Percentiles rank a stretch among this genome's conserved stretches.
These are phyloP conservation scores for Ochetophila trinervis DNA, from an alignment of 306 rosid genomes.

Conservation along the genomic window DNA sequence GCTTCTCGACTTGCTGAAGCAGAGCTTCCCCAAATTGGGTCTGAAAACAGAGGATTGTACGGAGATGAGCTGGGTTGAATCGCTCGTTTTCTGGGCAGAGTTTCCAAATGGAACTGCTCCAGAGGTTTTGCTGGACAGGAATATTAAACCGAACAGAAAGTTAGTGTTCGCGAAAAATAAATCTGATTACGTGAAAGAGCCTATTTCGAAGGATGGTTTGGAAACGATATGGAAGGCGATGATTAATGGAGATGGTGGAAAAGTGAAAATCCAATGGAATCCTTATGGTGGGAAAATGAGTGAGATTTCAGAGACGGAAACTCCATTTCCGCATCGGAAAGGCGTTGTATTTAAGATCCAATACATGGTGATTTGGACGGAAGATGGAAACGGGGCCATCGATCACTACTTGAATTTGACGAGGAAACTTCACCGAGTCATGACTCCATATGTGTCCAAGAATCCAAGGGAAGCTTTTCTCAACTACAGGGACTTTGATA, in stretches of 20 bases:
- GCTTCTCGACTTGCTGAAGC: slow-evolving; percentile 12
- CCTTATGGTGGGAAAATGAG: slow-evolving; percentile 49
- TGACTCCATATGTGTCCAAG: slow-evolving; percentile 61
- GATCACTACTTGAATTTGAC: slow-evolving; percentile 20
- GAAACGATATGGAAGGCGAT: slow-evolving; percentile 30
- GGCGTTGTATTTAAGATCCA: slow-evolving; percentile 53
- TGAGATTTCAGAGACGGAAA: slow-evolving; percentile 41
- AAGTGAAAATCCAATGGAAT: slow-evolving; percentile 3
- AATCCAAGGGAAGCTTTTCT: slow-evolving; percentile 54
- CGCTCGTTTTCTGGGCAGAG: slow-evolving; percentile 15
- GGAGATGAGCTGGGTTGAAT: slow-evolving; percentile 38
- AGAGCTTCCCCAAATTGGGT: slow-evolving; percentile 28
- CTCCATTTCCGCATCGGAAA: slow-evolving; percentile 58
- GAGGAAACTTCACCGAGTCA: slow-evolving; percentile 31
- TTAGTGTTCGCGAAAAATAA: slow-evolving; percentile 8
- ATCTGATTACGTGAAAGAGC: slow-evolving; percentile 31
- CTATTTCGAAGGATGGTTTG: slow-evolving; percentile 26
- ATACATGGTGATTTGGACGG: slow-evolving; percentile 41
- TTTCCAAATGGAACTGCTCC: slow-evolving; percentile 1
- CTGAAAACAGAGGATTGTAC: slow-evolving; percentile 17
- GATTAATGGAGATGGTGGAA: slow-evolving; percentile 2
- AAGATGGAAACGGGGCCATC: slow-evolving; percentile 29
- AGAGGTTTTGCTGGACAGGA: slow-evolving; percentile 23
- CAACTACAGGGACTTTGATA: slow-evolving; percentile 59
- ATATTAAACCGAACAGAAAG: background rate